Evolutionary conservation across 768 basidiomycete species (phyloP), one percentile per base, ranked within the genome.

Genomic region (Panellus pusillus): DNA sequence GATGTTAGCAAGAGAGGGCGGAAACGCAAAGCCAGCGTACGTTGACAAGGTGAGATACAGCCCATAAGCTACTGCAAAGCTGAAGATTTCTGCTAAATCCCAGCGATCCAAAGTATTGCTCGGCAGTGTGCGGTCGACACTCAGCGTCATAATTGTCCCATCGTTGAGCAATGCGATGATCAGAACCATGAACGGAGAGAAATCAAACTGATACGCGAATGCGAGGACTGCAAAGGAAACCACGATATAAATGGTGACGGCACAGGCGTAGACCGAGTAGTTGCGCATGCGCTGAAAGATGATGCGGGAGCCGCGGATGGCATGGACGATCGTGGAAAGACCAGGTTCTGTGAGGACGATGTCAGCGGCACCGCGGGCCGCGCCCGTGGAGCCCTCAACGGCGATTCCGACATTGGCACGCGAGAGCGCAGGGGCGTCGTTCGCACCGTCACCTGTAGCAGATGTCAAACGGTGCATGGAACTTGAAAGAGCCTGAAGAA

Each of bases 241-340:
- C 60, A 98, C 95, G 70, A 98, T 96, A 87, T 95, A 95, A 73
- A 97, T 97, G 57, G 95, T 97, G 63, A 95, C 92, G 39, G 91
- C 84, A 68, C 92, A 94, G 29, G 91, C 90, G 69, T 93, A 94
- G 76, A 98, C 96, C 42, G 95, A 89, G 74, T 98, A 98, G 81
- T 98, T 98, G 65, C 95, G 79, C 95, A 98, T 98, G 76, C 96
- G 91, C 70, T 98, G 96, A 89, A 98, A 98, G 74, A 98, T 98
- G 76, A 97, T 76, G 78, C 96, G 94, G 35, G 96, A 97, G 59
- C 93, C 93, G 61, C 93, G 92, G 71, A 98, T 98, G 69, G 95
- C 95, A 72, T 98, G 94, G 61, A 98, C 93, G 67, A 98, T 98
- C 67, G 95, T 98, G 54, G 96, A 98, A 43, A 98, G 86, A 83